A percentile compares a stretch with the other conserved stretches of the same genome.
Evolutionary conservation across 2,329 filamentous ascomycete species (phyloP).

Genomic region (Dothideomycetes sp.): DNA sequence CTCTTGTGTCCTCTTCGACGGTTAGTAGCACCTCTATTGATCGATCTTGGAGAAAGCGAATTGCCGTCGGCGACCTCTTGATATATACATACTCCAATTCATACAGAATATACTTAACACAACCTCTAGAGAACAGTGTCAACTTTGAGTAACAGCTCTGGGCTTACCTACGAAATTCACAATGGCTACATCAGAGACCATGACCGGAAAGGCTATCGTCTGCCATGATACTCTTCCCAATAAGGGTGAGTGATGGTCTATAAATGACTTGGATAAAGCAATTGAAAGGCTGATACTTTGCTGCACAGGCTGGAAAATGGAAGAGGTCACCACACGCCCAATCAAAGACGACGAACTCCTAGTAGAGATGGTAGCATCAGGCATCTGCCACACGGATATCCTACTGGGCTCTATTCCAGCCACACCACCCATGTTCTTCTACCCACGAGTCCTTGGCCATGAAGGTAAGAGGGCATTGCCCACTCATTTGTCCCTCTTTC

Average conservation of each 20-base stretch:
- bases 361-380: conserved; percentile 39
- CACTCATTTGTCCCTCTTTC: background rate
- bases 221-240: conserved; percentile 24
- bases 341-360: conserved; percentile 37
- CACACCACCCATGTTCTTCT: conserved; percentile 26
- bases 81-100: too few species aligned
- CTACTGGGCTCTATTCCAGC: conserved; percentile 30
- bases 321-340: conserved; percentile 25
- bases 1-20: too few species aligned
- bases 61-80: too few species aligned
- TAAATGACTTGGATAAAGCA: too few species aligned
- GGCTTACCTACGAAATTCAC: background rate
- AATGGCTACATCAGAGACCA: conserved; percentile 4
- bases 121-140: too few species aligned
- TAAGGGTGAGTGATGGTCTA: too few species aligned
- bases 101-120: too few species aligned
- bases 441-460: conserved; percentile 41
- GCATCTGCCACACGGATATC: conserved; percentile 46
- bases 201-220: conserved; percentile 26
- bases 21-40: too few species aligned
- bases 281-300: too few species aligned
- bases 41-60: too few species aligned
- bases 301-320: conserved; percentile 30
- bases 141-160: background rate
- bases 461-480: conserved; percentile 29